Evolutionary conservation across 2,329 filamentous ascomycete species (phyloP).

Genomic region (Calonectria crousiana): DNA sequence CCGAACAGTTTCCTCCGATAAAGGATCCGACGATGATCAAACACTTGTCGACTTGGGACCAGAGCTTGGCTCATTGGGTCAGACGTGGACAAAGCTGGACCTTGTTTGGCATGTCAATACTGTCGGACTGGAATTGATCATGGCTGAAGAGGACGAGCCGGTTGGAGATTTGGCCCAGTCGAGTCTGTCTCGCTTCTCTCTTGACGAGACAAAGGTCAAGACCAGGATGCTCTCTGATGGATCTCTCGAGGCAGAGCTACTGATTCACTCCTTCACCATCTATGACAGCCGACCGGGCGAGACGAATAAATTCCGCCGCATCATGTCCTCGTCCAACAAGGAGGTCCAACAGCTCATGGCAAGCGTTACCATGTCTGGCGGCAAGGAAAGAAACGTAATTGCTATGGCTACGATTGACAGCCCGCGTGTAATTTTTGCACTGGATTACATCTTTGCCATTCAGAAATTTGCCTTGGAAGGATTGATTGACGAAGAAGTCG

Average conservation of each 20-base stretch:
- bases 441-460: slow-evolving; percentile 94
- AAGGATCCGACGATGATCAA: slow-evolving; percentile 51
- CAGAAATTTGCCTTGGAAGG: slow-evolving; percentile 85
- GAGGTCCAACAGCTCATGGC: slow-evolving; percentile 99
- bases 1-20: slow-evolving; percentile 53
- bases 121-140: slow-evolving; percentile 88
- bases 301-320: slow-evolving; percentile 95
- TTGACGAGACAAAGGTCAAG: slow-evolving; percentile 93
- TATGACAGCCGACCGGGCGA: slow-evolving; percentile 90
- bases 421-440: slow-evolving; percentile 91
- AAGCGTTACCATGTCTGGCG: slow-evolving; percentile 91
- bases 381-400: slow-evolving; percentile 83
- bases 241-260: slow-evolving; percentile 90
- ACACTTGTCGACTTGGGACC: slow-evolving; percentile 70
- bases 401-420: slow-evolving; percentile 95
- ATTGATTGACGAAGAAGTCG: slow-evolving; percentile 70
- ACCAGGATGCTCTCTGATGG: slow-evolving; percentile 92
- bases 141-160: slow-evolving; percentile 80
- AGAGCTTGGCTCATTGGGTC: slow-evolving; percentile 75
- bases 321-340: slow-evolving; percentile 97
- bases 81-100: slow-evolving; percentile 93
- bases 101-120: slow-evolving; percentile 90
- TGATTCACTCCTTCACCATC: slow-evolving; percentile 95
- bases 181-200: slow-evolving; percentile 92
- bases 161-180: slow-evolving; percentile 82